Conservation (phyloP, 2,329 filamentous ascomycete genomes). For the Fusarium zealandicum region DNA sequence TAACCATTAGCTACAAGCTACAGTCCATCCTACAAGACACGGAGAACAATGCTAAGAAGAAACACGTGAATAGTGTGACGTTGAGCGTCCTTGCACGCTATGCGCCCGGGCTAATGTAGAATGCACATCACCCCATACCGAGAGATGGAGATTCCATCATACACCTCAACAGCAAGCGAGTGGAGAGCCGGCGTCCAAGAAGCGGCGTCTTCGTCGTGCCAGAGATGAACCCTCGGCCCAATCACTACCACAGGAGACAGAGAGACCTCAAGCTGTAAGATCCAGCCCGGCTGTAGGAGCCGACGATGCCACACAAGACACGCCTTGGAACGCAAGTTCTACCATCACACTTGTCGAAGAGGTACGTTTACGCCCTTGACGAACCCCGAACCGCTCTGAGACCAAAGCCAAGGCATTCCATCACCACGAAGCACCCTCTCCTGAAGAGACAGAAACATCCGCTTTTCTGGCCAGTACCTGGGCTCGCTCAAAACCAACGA, state of each 20-base stretch:
- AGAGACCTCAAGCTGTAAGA: background rate
- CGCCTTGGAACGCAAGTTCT: constrained; percentile 16
- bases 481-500: background rate
- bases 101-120: constrained; percentile 38
- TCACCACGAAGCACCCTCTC: constrained; percentile 21
- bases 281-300: background rate
- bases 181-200: background rate
- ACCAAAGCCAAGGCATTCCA: constrained; percentile 24
- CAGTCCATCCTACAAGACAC: background rate
- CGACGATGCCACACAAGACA: background rate
- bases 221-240: background rate
- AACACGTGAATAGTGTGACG: constrained; percentile 18
- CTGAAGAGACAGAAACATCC: constrained; percentile 25
- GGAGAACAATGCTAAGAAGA: background rate
- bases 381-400: background rate
- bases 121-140: constrained; percentile 24
- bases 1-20: background rate
- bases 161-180: background rate
- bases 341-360: constrained; percentile 19
- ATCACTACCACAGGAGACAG: background rate
- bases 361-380: background rate
- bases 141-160: constrained; percentile 1
- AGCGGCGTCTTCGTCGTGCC: background rate
- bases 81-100: constrained; percentile 44
- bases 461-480: constrained; percentile 14